phyloP scores from a whole-genome alignment of 2,329 filamentous ascomycete species.

The Myriosclerotinia scirpicola region DNA sequence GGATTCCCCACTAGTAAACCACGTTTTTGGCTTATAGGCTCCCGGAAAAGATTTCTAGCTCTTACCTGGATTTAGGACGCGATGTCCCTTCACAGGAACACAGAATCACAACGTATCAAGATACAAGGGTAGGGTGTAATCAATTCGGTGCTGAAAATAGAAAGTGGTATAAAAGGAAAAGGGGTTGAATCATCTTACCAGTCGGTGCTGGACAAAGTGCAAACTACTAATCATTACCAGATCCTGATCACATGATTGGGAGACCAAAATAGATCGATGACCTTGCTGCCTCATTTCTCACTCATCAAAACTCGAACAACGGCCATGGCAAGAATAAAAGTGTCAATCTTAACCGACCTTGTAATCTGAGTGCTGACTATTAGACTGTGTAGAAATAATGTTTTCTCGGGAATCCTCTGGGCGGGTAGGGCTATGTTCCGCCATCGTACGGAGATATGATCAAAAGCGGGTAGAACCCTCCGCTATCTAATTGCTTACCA shows the following conservation, averaged over 20 bases:
- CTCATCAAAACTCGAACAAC: background rate
- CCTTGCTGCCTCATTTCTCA: background rate
- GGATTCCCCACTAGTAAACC: constrained; percentile 6
- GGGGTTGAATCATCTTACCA: background rate
- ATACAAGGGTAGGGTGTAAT: background rate
- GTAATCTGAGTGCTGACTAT: background rate
- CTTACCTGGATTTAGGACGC: background rate
- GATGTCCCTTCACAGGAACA: no score
- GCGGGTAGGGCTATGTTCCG: constrained; percentile 17
- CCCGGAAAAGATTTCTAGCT: background rate
- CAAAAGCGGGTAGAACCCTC: background rate
- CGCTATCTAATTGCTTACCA: background rate
- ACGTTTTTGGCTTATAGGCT: constrained; percentile 11
- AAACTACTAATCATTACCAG: background rate
- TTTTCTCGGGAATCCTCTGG: background rate
- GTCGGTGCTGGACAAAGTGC: no score
- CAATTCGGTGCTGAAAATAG: constrained; percentile 2
- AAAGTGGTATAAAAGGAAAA: background rate
- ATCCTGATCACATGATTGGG: background rate
- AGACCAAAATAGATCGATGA: background rate
- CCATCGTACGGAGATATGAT: background rate
- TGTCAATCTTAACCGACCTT: background rate
- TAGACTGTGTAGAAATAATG: background rate
- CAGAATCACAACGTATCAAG: no score
- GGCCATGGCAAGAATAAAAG: background rate